These are phyloP conservation scores for Hericium rajendrae DNA, from an alignment of 768 basidiomycete species.

Conservation along the genomic window DNA sequence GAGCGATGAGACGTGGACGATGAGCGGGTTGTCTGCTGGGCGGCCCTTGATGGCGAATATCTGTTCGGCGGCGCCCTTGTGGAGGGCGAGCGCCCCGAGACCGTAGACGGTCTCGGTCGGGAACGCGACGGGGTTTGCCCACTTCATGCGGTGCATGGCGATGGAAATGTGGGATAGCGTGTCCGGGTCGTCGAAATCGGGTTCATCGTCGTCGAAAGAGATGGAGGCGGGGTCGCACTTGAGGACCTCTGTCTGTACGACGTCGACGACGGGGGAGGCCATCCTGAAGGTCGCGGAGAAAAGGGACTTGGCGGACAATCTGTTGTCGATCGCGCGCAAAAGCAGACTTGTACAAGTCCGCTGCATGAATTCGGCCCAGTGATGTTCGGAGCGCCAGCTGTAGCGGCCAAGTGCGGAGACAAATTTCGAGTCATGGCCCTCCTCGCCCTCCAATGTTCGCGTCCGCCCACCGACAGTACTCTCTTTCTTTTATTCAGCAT, in stretches of 20 bases:
- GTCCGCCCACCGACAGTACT: no score
- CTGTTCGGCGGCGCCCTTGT: conserved; percentile 47
- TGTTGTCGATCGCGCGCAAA: not conserved
- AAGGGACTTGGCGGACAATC: not conserved
- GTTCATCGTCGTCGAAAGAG: conserved; percentile 41
- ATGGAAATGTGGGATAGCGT: conserved; percentile 43
- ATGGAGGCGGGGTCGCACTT: conserved; percentile 57
- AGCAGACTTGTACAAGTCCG: not conserved
- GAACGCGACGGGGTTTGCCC: conserved; percentile 64
- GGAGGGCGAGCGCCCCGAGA: conserved; percentile 79
- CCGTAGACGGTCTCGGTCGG: conserved; percentile 99
- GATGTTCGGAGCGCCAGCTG: not conserved
- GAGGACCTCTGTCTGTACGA: conserved; percentile 33
- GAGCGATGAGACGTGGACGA: conserved; percentile 87
- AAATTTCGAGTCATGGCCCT: no score
- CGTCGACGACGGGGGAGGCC: conserved; percentile 10
- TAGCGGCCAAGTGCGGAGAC: not conserved
- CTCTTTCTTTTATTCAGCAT: no score
- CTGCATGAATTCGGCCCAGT: not conserved
- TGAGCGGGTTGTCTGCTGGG: conserved; percentile 93
- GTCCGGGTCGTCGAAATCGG: conserved; percentile 38
- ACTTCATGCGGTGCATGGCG: conserved; percentile 46
- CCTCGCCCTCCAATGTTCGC: no score
- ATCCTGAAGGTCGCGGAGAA: not conserved
- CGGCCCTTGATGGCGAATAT: conserved; percentile 89